Conservation (phyloP, 495 filamentous ascomycete genomes). For the Aspergillus cavernicola region DNA sequence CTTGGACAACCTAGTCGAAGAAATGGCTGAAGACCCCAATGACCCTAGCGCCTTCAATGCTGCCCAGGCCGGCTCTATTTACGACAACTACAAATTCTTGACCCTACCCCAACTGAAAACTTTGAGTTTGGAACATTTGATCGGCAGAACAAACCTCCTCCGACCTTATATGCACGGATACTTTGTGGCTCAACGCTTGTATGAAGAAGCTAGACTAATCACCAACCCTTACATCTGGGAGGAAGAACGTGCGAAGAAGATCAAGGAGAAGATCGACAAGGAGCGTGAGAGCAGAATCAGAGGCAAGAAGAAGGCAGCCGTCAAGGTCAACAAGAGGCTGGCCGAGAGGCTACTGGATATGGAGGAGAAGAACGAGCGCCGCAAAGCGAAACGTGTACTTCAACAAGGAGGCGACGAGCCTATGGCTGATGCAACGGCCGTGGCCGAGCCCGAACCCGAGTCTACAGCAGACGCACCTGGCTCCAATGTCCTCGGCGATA, state of each 20-base stretch:
- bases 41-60: slow-evolving; percentile 62
- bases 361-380: slow-evolving; percentile 75
- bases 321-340: slow-evolving; percentile 80
- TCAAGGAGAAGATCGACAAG: slow-evolving; percentile 91
- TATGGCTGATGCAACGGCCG: slow-evolving; percentile 28
- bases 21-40: slow-evolving; percentile 83
- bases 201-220: slow-evolving; percentile 91
- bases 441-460: slow-evolving; percentile 4
- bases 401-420: slow-evolving; percentile 53
- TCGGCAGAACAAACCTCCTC: slow-evolving; percentile 80
- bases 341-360: slow-evolving; percentile 77
- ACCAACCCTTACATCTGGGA: slow-evolving; percentile 90
- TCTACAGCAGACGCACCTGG: slow-evolving; percentile 17
- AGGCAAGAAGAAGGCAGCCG: slow-evolving; percentile 86
- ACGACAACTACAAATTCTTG: slow-evolving; percentile 98
- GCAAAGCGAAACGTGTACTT: slow-evolving; percentile 56
- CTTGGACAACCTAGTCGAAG: slow-evolving; percentile 94
- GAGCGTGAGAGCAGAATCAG: slow-evolving; percentile 88
- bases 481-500: slow-evolving; percentile 65
- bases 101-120: slow-evolving; percentile 75
- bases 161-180: slow-evolving; percentile 98
- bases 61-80: slow-evolving; percentile 63
- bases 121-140: slow-evolving; percentile 78
- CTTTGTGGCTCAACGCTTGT: slow-evolving; percentile 88
- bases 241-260: slow-evolving; percentile 77